Percentiles rank a stretch among this genome's conserved stretches.
Evolutionary conservation across 495 filamentous ascomycete species (phyloP).

Genomic region (Lophiostoma macrostomum): DNA sequence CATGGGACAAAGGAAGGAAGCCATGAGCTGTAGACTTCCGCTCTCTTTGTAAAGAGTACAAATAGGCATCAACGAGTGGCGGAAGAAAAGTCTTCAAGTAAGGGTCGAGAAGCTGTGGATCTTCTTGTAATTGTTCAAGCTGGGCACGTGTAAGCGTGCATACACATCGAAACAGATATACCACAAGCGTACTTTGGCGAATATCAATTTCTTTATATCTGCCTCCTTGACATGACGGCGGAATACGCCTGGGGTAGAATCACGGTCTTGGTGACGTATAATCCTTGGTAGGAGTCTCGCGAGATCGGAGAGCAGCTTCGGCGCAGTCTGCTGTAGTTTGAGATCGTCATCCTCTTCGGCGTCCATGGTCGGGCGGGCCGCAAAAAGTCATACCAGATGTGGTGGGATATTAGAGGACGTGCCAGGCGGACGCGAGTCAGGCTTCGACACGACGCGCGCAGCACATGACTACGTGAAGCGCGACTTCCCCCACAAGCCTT

Average conservation of each 20-base stretch:
- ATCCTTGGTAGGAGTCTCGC: slow-evolving; percentile 30
- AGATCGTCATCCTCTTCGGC: slow-evolving; percentile 40
- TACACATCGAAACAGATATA: not conserved
- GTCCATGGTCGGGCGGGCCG: slow-evolving; percentile 23
- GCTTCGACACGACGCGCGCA: slow-evolving; percentile 5
- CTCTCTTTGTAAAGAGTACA: slow-evolving; percentile 60
- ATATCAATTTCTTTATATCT: slow-evolving; percentile 35
- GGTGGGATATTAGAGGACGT: not conserved
- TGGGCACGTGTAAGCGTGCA: slow-evolving; percentile 41
- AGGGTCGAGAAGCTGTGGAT: slow-evolving; percentile 92
- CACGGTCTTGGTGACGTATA: slow-evolving; percentile 27
- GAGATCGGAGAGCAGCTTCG: slow-evolving; percentile 31
- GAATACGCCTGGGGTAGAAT: slow-evolving; percentile 4
- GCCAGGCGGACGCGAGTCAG: slow-evolving; percentile 14
- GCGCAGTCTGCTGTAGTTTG: slow-evolving; percentile 36
- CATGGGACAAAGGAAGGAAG: slow-evolving; percentile 54
- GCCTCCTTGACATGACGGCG: slow-evolving; percentile 29
- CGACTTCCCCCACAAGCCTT: slow-evolving; percentile 37
- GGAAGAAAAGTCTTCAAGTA: slow-evolving; percentile 72
- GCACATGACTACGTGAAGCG: slow-evolving; percentile 29
- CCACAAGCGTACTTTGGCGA: slow-evolving; percentile 32
- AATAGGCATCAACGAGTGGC: slow-evolving; percentile 66
- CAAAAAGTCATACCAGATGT: not conserved
- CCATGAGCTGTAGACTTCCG: too few relatives aligned
- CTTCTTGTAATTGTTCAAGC: slow-evolving; percentile 92